Base-by-base conservation (phyloP, 352 stramenopile genomes). In the Phytophthora tentaculata region DNA sequence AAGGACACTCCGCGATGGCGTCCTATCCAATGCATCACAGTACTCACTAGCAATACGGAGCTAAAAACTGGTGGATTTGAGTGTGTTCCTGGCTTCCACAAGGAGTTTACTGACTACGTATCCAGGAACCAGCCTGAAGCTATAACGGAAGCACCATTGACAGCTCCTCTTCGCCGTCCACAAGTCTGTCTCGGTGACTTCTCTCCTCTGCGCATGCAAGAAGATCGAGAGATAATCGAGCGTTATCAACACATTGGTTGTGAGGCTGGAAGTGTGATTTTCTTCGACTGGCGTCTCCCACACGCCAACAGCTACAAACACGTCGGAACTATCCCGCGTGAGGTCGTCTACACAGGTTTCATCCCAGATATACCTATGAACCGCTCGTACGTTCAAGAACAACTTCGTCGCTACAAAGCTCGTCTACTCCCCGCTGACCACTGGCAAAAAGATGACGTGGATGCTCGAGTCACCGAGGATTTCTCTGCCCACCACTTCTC, bases 291-390 rank as follows among this genome's bases (percentile, higher is more conserved):
- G 83, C 82, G 91, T 8, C 76, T 96, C 16, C 87, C 90, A 16
- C 91, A 97, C 63, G 91, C 90, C 37, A 97, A 97, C 71, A 93
- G 88, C 70, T 92, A 92, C 64, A 79, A 81, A 14, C 89, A 97
- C 71, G 67, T 77, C 5, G 84, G 77, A 5, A 55, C 43, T 2
- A 71, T 76, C 1, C 84, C 90, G 0, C 83, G 90, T 8, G 82
- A 94, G 51, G 90, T 97, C 37, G 74, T 96, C 26, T 97, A 97
- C 74, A 91, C 86, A 4, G 90, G 91, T 17, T 90, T 97, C 29
- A 71, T 97, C 13, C 91, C 89, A 0, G 62, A 79, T 29, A 87
- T 90, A 5, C 39, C 74, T 3, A 74, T 96, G 59, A 97, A 97
- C 61, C 69, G 77, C 29, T 51, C 2, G 0, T 97, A 96, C 66